These are phyloP conservation scores for Arthrobotrys megalospora DNA, from an alignment of 2,329 filamentous ascomycete genomes.

Conservation along the genomic window DNA sequence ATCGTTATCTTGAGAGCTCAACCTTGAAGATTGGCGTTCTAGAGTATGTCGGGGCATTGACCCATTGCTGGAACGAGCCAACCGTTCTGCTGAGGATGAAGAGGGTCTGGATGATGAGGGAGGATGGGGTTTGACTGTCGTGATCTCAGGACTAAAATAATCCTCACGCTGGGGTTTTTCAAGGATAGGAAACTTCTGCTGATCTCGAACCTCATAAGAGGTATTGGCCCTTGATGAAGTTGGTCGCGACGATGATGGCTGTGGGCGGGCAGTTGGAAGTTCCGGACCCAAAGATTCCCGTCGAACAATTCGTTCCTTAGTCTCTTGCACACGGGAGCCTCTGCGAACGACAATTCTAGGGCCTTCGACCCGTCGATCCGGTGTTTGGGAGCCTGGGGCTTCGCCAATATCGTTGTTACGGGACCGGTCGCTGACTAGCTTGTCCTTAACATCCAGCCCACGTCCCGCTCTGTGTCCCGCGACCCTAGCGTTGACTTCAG, in stretches of 20 bases:
- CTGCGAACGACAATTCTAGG: not conserved
- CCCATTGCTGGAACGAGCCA: constrained; percentile 16
- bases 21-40: constrained; percentile 4
- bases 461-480: constrained; percentile 41
- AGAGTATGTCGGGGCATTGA: constrained; percentile 26
- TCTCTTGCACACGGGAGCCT: not conserved
- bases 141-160: constrained; percentile 14
- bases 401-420: not conserved
- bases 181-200: constrained; percentile 17
- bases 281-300: constrained; percentile 8
- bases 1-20: constrained; percentile 26
- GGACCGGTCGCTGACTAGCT: constrained; percentile 4
- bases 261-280: not conserved
- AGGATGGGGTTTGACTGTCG: constrained; percentile 3
- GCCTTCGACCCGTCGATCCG: not conserved
- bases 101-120: constrained; percentile 20
- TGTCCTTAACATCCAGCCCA: constrained; percentile 1
- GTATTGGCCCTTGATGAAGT: constrained; percentile 10
- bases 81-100: constrained; percentile 6
- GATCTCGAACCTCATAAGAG: constrained; percentile 1
- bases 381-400: not conserved
- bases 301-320: not conserved
- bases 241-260: constrained; percentile 17
- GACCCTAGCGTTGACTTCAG: constrained; percentile 55
- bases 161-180: constrained; percentile 9